Conservation (phyloP, 2,329 filamentous ascomycete species). For the Arthroderma sp. region DNA sequence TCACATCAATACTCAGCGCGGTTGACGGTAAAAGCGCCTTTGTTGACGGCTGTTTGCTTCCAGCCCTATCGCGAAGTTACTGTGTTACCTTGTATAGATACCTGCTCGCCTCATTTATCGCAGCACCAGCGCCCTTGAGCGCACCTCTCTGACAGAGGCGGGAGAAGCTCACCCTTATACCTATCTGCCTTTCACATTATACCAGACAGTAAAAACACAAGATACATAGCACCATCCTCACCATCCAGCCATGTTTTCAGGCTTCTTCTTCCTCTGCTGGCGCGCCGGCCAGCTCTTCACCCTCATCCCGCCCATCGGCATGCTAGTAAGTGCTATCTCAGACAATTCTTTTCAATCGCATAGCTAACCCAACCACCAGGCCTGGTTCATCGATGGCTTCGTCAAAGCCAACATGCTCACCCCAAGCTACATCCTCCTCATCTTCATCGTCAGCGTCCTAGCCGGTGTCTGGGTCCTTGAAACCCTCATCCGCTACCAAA, state of each 20-base stretch:
- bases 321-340: constrained; percentile 34
- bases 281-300: constrained; percentile 49
- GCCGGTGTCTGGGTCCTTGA: constrained; percentile 48
- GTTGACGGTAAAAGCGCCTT: no score
- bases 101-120: no score
- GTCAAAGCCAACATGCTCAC: constrained; percentile 44
- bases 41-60: no score
- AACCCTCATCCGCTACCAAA: constrained; percentile 46
- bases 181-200: no score
- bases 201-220: no score
- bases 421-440: constrained; percentile 46
- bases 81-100: no score
- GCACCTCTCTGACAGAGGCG: no score
- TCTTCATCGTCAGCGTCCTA: constrained; percentile 52
- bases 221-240: no score
- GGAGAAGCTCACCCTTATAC: no score
- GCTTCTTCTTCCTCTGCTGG: constrained; percentile 49
- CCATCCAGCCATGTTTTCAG: constrained; percentile 39
- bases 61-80: no score
- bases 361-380: constrained; percentile 16
- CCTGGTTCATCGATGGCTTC: constrained; percentile 50
- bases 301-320: constrained; percentile 49
- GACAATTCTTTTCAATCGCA: constrained; percentile 1
- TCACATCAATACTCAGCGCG: no score
- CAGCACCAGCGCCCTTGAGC: no score